A percentile compares a stretch with the other conserved stretches of the same genome.
These are phyloP conservation scores for Trapa incisa DNA, from an alignment of 345 rosid genomes.

Conservation along the genomic window DNA sequence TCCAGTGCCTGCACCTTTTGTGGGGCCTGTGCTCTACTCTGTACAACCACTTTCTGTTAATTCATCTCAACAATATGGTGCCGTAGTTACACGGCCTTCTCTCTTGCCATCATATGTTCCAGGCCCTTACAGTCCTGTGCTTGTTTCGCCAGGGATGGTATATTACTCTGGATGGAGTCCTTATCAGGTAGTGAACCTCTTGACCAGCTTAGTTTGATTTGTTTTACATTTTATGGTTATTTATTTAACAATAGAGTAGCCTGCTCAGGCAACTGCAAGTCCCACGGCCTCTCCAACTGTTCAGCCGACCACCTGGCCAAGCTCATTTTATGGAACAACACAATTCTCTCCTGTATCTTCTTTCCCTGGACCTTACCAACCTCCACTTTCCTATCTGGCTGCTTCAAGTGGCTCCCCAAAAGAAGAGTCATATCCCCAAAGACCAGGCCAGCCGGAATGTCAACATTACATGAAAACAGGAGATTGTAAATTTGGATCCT, in stretches of 20 bases:
- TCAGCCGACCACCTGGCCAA: slow-evolving; percentile 44
- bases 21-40: slow-evolving; percentile 36
- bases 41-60: slow-evolving; percentile 47
- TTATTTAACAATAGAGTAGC: neutral
- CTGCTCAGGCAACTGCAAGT: slow-evolving; percentile 46
- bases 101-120: slow-evolving; percentile 55
- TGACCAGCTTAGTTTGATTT: neutral
- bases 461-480: slow-evolving; percentile 78
- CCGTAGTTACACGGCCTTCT: slow-evolving; percentile 66
- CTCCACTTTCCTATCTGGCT: slow-evolving; percentile 30
- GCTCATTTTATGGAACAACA: slow-evolving; percentile 45
- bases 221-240: neutral
- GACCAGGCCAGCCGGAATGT: slow-evolving; percentile 91
- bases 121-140: slow-evolving; percentile 62
- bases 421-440: slow-evolving; percentile 62
- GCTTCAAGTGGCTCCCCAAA: slow-evolving; percentile 45
- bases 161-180: slow-evolving; percentile 61
- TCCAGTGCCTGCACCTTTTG: slow-evolving; percentile 27
- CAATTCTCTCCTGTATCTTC: slow-evolving; percentile 50
- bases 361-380: slow-evolving; percentile 47
- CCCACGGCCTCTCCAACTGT: slow-evolving; percentile 42
- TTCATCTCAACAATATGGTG: slow-evolving; percentile 63
- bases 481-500: slow-evolving; percentile 77
- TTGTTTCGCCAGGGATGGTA: slow-evolving; percentile 68
- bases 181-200: slow-evolving; percentile 44